Evolutionary conservation across 345 rosid species (phyloP), one percentile per base, ranked within the genome.

Genomic region (Eucalyptus leucophloia): DNA sequence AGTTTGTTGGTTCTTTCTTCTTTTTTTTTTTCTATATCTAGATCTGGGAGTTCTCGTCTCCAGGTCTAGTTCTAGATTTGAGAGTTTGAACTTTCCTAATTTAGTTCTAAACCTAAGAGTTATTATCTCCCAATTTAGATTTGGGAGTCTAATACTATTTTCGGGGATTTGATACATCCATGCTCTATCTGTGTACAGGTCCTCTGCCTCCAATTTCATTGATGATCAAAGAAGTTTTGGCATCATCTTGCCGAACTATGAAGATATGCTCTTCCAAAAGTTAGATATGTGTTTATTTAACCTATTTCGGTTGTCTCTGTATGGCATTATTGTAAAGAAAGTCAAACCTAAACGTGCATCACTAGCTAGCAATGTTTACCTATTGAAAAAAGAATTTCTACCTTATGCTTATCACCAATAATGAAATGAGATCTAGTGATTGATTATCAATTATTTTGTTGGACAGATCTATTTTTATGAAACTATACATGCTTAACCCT

Each of bases 281-380:
- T 56, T 56, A 24, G 13, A 56, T 56, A 10, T 11, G 13, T 56
- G 3, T 56, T 56, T 56, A 24, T 56, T 56, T 5, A 56, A 56
- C 62, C 62, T 56, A 56, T 24, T 24, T 56, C 1, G 62, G 1
- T 56, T 56, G 58, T 19, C 11, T 53, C 1, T 21, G 26, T 53
- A 9, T 53, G 5, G 16, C 16, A 26, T 12, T 60, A 8, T 16
- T 30, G 7, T 30, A 28, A 62, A 62, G 69, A 30, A 30, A 62
- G 34, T 4, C 34, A 6, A 62, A 62, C 8, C 34, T 62, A 60
- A 13, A 13, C 4, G 4, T 0, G 32, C 8, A 30, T 4, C 5
- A 7, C 0, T 14, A 13, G 13, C 8, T 30, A 12, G 8, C 32
- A 60, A 60, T 1, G 0, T 14, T 0, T 28, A 28, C 2, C 30